phyloP scores from a whole-genome alignment of 257 asterid genomes.

The Solanum stenotomum region DNA sequence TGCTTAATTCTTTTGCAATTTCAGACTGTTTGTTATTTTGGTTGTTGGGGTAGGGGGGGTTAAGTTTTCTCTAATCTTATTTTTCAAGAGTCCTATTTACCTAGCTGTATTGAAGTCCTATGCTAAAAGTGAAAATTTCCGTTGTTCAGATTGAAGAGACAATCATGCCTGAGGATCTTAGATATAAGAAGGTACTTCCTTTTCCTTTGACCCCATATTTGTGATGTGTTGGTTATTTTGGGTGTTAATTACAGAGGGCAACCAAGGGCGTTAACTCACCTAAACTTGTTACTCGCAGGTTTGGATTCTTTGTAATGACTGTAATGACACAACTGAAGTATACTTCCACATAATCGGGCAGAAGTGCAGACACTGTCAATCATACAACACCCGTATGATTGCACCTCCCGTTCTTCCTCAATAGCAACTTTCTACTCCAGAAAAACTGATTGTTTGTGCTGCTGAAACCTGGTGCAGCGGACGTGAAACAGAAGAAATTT shows the following conservation, averaged over 20 bases:
- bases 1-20: background rate
- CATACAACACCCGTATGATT: conserved; percentile 79
- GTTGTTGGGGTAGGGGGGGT: background rate
- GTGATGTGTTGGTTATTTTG: background rate
- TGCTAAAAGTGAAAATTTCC: background rate
- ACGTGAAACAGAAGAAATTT: background rate
- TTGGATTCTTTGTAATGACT: conserved; percentile 93
- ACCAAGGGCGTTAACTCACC: background rate
- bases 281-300: conserved; percentile 32
- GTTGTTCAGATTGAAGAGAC: conserved; percentile 66
- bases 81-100: background rate
- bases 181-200: conserved; percentile 66
- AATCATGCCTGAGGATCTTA: conserved; percentile 73
- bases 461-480: background rate
- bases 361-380: conserved; percentile 83
- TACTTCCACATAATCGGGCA: conserved; percentile 86
- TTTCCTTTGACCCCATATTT: background rate
- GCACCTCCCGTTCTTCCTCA: conserved; percentile 88
- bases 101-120: background rate
- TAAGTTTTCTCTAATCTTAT: background rate
- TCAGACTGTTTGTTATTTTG: background rate
- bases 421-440: background rate
- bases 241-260: background rate
- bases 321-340: conserved; percentile 86
- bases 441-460: background rate